These are phyloP conservation scores for Nitzschia putrida DNA, from an alignment of 108 stramenopile species.

Conservation along the genomic window DNA sequence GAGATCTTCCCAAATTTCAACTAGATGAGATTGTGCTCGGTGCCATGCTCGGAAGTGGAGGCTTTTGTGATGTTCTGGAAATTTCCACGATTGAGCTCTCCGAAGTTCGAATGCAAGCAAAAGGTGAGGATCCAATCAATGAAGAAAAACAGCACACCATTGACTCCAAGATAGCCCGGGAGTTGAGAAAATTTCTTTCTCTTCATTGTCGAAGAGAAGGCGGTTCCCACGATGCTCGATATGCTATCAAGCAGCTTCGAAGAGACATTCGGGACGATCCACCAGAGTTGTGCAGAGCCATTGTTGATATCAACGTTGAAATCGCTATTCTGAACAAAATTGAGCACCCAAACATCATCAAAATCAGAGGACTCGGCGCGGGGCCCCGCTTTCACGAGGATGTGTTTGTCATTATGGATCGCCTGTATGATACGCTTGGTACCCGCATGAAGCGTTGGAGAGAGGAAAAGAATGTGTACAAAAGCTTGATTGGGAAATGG, in stretches of 20 bases:
- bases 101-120: neutral
- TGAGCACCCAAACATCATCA: constrained; percentile 31
- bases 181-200: neutral
- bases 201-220: constrained; percentile 1
- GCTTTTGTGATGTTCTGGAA: constrained; percentile 13
- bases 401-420: constrained; percentile 57
- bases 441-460: constrained; percentile 47
- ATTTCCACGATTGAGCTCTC: neutral
- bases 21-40: constrained; percentile 8
- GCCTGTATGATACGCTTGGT: constrained; percentile 64
- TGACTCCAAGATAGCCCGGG: neutral
- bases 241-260: neutral
- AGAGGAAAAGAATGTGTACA: no score
- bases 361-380: constrained; percentile 3
- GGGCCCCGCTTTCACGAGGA: constrained; percentile 25
- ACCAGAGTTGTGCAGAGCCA: neutral
- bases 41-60: constrained; percentile 11
- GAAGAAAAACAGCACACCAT: neutral
- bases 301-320: neutral
- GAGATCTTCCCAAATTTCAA: constrained; percentile 12
- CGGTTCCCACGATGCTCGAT: neutral
- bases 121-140: neutral
- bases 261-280: neutral
- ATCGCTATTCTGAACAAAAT: constrained; percentile 3
- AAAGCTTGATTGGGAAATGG: neutral